Conservation (phyloP, 2,329 filamentous ascomycete species). For the Torrubiella hemipterigena region DNA sequence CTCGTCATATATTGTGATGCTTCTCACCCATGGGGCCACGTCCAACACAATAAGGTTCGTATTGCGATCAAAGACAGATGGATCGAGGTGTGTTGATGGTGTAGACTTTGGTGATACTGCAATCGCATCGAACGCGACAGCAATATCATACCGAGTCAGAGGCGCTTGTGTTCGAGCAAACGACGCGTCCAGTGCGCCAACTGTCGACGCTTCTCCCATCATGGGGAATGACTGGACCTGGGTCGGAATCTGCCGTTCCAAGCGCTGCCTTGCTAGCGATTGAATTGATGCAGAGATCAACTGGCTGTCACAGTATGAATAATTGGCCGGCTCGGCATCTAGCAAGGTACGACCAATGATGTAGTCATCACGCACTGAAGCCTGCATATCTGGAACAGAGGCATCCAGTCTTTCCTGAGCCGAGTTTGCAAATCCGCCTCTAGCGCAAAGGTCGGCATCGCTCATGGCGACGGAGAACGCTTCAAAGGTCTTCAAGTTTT, state of each 20-base stretch:
- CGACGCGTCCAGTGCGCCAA: slow-evolving; percentile 24
- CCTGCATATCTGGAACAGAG: slow-evolving; percentile 43
- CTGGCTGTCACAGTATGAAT: slow-evolving; percentile 15
- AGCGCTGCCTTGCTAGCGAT: slow-evolving; percentile 15
- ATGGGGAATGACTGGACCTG: slow-evolving; percentile 10
- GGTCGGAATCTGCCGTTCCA: slow-evolving; percentile 6
- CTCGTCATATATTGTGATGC: slow-evolving; percentile 68
- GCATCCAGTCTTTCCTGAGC: slow-evolving; percentile 46
- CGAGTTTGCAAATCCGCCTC: slow-evolving; percentile 29
- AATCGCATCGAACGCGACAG: slow-evolving; percentile 49
- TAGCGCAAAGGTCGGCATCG: slow-evolving; percentile 49
- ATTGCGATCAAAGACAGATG: slow-evolving; percentile 68
- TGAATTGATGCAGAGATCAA: slow-evolving; percentile 17
- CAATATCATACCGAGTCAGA: slow-evolving; percentile 39
- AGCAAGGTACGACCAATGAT: slow-evolving; percentile 34
- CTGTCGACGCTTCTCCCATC: slow-evolving; percentile 20
- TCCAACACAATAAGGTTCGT: slow-evolving; percentile 57
- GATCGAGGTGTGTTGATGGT: slow-evolving; percentile 34
- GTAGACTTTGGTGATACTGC: slow-evolving; percentile 34
- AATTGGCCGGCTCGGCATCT: slow-evolving; percentile 26
- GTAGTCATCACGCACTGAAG: slow-evolving; percentile 36
- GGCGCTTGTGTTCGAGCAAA: slow-evolving; percentile 15
- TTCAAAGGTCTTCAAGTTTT: slow-evolving; percentile 37
- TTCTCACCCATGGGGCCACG: slow-evolving; percentile 79
- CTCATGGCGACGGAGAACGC: slow-evolving; percentile 49